Evolutionary conservation across 495 filamentous ascomycete species (phyloP), one percentile per base, ranked within the genome.

Genomic region (Podospora sp.): DNA sequence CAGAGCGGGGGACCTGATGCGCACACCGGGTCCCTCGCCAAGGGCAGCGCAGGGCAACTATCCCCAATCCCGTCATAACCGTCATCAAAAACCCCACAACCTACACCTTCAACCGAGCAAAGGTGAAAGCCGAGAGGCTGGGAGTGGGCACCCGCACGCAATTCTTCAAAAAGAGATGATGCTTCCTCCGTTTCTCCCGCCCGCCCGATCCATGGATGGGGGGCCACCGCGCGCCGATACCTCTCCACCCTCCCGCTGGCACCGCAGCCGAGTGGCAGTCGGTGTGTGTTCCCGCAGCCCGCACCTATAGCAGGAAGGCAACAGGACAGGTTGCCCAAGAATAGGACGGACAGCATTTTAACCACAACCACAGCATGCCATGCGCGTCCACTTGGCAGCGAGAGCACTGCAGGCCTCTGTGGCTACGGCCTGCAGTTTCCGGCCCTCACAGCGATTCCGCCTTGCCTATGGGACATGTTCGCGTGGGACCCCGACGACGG

Each of bases 391-490:
- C 26, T 5, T 59, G 57, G 20, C 24, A 25, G 20, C 29, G 18
- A 52, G 21, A 53, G 61, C 61, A 63, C 61, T 63, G 49, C 61
- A 63, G 51, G 50, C 36, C n/a, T 8, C 60, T 27, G 33, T 46
- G 20, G 63, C 63, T 56, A 35, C 51, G 20, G 50, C 51, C 22
- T 58, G 35, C 63, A 58, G 16, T 63, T 63, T 63, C 50, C 51
- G 25, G 62, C 14, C 25, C 25, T 52, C 62, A 53, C 60, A 52
- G 60, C 60, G n/a, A 53, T 63, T 36, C n/a, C 60, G 20, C 46
- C 46, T 12, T 51, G 22, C 33, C 49, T 40, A 26, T 25, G 33
- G 35, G 25, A 40, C 55, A 46, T 29, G 27, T 24, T 27, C 22
- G 33, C 27, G 63, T 65, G 63, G 63, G 52, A 57, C 51, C 21